Evolutionary conservation across 352 stramenopile genomes (phyloP).

Genomic region (Pythium utonaiense): DNA sequence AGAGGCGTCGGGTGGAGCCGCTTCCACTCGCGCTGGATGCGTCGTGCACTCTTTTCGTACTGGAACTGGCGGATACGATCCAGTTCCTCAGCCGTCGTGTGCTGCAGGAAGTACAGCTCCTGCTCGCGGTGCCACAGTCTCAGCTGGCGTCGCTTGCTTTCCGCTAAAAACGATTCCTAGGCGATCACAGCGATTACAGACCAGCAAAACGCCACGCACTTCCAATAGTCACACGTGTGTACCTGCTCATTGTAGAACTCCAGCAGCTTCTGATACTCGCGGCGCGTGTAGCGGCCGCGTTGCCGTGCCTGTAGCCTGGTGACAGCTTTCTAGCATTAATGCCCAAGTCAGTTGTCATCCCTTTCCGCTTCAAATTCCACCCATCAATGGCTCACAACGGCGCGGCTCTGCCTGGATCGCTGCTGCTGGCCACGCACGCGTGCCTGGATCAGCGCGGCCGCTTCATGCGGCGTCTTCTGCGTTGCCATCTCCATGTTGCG

Average conservation of each 20-base stretch:
- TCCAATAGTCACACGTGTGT: too few species aligned
- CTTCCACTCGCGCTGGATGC: slow-evolving; percentile 48
- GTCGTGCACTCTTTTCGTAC: slow-evolving; percentile 29
- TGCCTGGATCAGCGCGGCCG: slow-evolving; percentile 55
- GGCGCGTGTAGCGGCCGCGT: slow-evolving; percentile 50
- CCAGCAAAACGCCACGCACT: too few species aligned
- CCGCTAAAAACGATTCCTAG: slow-evolving; percentile 41
- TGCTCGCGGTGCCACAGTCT: slow-evolving; percentile 65
- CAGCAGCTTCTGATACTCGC: slow-evolving; percentile 45
- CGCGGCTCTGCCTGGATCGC: slow-evolving; percentile 26
- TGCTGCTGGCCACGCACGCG: slow-evolving; percentile 36
- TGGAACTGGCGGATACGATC: slow-evolving; percentile 46
- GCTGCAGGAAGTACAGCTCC: slow-evolving; percentile 61
- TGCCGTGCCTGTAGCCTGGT: slow-evolving; percentile 54
- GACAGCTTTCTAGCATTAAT: slow-evolving; percentile 36
- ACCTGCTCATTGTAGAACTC: slow-evolving; percentile 53
- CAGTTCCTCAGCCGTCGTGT: slow-evolving; percentile 44
- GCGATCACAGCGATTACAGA: too few species aligned
- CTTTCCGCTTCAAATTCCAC: background rate
- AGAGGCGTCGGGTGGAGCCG: slow-evolving; percentile 17
- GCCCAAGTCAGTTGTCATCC: background rate
- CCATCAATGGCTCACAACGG: slow-evolving; percentile 30
- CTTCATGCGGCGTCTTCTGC: slow-evolving; percentile 35
- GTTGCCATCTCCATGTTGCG: slow-evolving; percentile 3
- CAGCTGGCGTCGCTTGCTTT: slow-evolving; percentile 40